Evolutionary conservation across 2,329 filamentous ascomycete species (phyloP), one percentile per base, ranked within the genome.

Genomic region (Coniella vitis): DNA sequence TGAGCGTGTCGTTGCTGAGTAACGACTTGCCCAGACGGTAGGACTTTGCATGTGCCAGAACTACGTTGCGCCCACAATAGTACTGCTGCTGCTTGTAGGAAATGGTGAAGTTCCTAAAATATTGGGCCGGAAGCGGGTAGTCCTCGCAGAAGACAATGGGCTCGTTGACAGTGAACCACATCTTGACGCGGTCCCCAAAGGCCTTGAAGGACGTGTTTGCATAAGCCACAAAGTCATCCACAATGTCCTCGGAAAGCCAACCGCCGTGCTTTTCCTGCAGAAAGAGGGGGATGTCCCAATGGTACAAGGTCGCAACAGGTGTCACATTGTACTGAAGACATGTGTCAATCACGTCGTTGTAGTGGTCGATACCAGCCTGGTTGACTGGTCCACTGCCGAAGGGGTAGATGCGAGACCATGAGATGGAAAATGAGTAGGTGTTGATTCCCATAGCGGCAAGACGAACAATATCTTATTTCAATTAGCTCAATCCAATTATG

Each of bases 401-500:
- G 14, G 49, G 49, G 19, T 41, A 51, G 21, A 51, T 51, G 14
- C 49, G 49, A 37, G 45, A 41, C 49, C 49, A 51, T 5, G 49
- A 47, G 31, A 51, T 51, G 16, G 45, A 48, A 20, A 51, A 51
- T 7, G 45, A 51, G 14, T 51, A 51, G n/a, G 45, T 48, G 21
- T 51, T 51, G 29, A 51, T 47, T 8, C 49, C 49, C 29, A 51
- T 41, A 16, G 49, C 45, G 7, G 49, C 49, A 29, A 51, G 20
- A 5, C 49, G 49, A 20, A 39, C 49, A 34, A 51, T 51, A 20
- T 51, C 48, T n/a, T 47, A 29, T 35, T 5, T 10, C 5, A 1
- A 14, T 40, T 12, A 45, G 36, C 16, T 32, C 5, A 7, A 4
- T 22, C 12, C 21, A 22, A 21, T 29, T n/a, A 13, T 21, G 14